Percentiles rank a stretch among this genome's conserved stretches.
Evolutionary conservation across 169 alveolate genomes (phyloP).

Genomic region (Plasmodium chabaudi): DNA sequence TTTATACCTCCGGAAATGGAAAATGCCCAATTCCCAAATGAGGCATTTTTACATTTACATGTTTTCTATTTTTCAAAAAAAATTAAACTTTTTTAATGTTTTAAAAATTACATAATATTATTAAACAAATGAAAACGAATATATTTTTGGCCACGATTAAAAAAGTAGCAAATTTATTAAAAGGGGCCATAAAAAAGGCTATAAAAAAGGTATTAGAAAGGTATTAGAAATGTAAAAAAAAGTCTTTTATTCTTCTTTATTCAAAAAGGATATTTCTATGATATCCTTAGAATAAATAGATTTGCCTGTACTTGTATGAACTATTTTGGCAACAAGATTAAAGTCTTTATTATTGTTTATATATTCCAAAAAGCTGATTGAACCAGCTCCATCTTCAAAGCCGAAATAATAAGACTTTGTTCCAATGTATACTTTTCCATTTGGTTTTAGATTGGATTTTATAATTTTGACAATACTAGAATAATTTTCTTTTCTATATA

Average conservation of each 20-base stretch:
- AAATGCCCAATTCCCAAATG: slow-evolving; percentile 13
- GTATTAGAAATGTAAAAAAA: neutral
- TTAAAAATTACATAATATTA: slow-evolving; percentile 11
- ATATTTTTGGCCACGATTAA: too few species aligned
- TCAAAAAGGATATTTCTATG: slow-evolving; percentile 43
- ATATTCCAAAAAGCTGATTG: slow-evolving; percentile 50
- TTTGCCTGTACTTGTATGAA: slow-evolving; percentile 35
- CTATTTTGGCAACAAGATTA: slow-evolving; percentile 26
- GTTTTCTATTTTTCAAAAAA: slow-evolving; percentile 27
- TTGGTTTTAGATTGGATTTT: slow-evolving; percentile 14
- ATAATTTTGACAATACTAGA: slow-evolving; percentile 32
- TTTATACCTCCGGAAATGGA: slow-evolving; percentile 3
- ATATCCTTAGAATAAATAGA: slow-evolving; percentile 64
- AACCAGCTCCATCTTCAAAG: slow-evolving; percentile 73
- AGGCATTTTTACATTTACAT: slow-evolving; percentile 22
- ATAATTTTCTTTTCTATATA: slow-evolving; percentile 75
- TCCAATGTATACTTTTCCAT: slow-evolving; percentile 69
- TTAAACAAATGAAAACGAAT: neutral
- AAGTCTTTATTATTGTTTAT: slow-evolving; percentile 48
- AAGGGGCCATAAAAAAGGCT: too few species aligned
- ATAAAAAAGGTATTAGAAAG: too few species aligned
- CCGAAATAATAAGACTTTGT: slow-evolving; percentile 73
- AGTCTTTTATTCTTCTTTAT: neutral
- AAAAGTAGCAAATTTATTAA: too few species aligned
- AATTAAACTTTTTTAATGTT: slow-evolving; percentile 47